A percentile compares a stretch with the other conserved stretches of the same genome.
Conservation (phyloP, 2,329 filamentous ascomycete genomes). For the Chaetomiaceae sp. region DNA sequence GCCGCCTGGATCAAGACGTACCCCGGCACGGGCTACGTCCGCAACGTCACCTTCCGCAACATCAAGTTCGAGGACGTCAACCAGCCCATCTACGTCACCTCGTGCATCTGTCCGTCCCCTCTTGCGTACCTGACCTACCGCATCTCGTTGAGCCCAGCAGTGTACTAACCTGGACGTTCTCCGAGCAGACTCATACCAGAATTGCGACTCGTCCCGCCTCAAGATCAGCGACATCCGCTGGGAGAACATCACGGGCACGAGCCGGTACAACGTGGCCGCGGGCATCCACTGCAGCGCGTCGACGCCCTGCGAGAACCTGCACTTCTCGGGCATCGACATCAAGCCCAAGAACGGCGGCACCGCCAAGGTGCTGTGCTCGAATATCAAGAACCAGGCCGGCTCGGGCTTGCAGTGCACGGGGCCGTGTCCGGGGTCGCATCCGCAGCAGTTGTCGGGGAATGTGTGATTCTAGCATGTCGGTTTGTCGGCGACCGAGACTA, state of each 20-base stretch:
- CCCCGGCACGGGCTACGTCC: slow-evolving; percentile 38
- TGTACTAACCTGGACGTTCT: not conserved
- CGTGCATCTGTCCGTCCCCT: slow-evolving; percentile 36
- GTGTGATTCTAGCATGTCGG: slow-evolving; percentile 13
- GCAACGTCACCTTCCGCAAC: slow-evolving; percentile 43
- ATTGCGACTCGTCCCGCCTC: slow-evolving; percentile 39
- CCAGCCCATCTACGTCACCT: slow-evolving; percentile 45
- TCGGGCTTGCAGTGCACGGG: slow-evolving; percentile 36
- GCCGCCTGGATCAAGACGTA: slow-evolving; percentile 43
- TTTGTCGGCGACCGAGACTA: too few relatives aligned
- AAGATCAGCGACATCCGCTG: slow-evolving; percentile 44
- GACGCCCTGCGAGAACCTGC: slow-evolving; percentile 42
- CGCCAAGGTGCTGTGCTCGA: slow-evolving; percentile 41
- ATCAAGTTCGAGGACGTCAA: slow-evolving; percentile 39
- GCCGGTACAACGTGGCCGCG: slow-evolving; percentile 44
- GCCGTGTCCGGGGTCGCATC: slow-evolving; percentile 35
- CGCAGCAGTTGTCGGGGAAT: slow-evolving; percentile 36
- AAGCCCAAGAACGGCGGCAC: slow-evolving; percentile 37
- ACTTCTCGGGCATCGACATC: slow-evolving; percentile 44
- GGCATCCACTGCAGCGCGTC: slow-evolving; percentile 42
- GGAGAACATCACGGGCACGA: slow-evolving; percentile 48
- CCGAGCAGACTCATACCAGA: slow-evolving; percentile 29
- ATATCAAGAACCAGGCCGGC: slow-evolving; percentile 35
- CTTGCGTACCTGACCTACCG: not conserved
- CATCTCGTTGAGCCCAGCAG: not conserved